phyloP scores from a whole-genome alignment of 176 grass and related monocot species.

The Oryza glumipatula region DNA sequence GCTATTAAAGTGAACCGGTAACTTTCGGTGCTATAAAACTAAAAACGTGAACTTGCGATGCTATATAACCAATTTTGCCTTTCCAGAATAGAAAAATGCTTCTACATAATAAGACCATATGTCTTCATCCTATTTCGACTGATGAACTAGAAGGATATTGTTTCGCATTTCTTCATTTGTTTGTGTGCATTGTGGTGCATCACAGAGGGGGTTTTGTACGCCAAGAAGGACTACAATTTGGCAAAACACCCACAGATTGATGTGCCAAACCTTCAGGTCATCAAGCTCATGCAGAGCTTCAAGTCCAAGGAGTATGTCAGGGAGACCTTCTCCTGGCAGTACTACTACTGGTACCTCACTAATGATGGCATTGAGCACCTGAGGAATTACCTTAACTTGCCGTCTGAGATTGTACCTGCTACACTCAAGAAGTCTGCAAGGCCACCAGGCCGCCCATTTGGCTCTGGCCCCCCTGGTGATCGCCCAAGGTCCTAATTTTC shows the following conservation, averaged over 20 bases:
- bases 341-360: slow-evolving; percentile 86
- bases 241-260: slow-evolving; percentile 78
- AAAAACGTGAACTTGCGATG: no score
- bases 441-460: slow-evolving; percentile 58
- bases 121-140: neutral
- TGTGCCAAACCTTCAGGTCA: slow-evolving; percentile 83
- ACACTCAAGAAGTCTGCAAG: slow-evolving; percentile 72
- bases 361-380: slow-evolving; percentile 81
- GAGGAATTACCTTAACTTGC: slow-evolving; percentile 70
- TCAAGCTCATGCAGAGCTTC: slow-evolving; percentile 89
- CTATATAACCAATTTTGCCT: no score
- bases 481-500: slow-evolving; percentile 51
- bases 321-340: slow-evolving; percentile 76
- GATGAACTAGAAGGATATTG: neutral
- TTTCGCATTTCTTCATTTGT: neutral
- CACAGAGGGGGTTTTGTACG: slow-evolving; percentile 72
- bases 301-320: slow-evolving; percentile 88
- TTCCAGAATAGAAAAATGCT: no score
- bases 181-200: neutral
- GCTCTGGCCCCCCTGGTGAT: slow-evolving; percentile 65
- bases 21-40: no score
- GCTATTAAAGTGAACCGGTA: no score
- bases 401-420: slow-evolving; percentile 76
- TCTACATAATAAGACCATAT: neutral
- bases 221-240: slow-evolving; percentile 81